Base-by-base conservation (phyloP, 2,329 filamentous ascomycete genomes). In the Aureobasidium sp. region DNA sequence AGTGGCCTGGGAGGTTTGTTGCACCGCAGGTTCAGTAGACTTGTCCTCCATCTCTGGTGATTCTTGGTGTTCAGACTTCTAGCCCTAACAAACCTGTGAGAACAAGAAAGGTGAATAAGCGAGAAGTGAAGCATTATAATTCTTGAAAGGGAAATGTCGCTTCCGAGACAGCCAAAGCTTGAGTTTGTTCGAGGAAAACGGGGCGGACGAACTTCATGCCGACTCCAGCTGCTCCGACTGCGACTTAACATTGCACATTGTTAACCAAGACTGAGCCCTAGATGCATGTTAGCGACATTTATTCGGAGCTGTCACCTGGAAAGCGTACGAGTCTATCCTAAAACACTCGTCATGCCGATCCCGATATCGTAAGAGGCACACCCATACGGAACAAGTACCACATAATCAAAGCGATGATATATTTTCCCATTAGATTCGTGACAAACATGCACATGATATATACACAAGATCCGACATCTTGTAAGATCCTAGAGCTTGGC, bases 401-500 rank as follows among this genome's bases (percentile, higher is more conserved):
- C 7, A 40, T 15, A 40, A 40, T 8, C 33, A 47, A 23, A 25
- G 43, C 20, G 23, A 47, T 47, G 8, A 40, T 40, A 16, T 4
- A 13, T 29, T 9, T 50, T 13, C 29, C 47, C 16, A 29, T 50
- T 18, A 50, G 25, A 47, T 50, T 29, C 47, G 47, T 50, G 25
- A 50, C 25, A 29, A 50, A 23, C 10, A 54, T 25, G 20, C n/a
- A 54, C 29, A 38, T 38, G 31, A 54, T 38, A 38, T 36, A 54
- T 54, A 33, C n/a, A 33, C 9, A 33, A 54, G 25, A 4, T 9
- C n/a, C 15, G 43, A 27, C 23, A 25, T 10, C 11, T 40, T 4
- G 25, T 48, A 27, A 42, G 33, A 31, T 36, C 20, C 18, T 61
- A 62, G 18, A 69, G 50, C 64, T 69, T 69, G 20, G 68, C 64